Base-by-base conservation (phyloP, 805 yeast species). In the Torulaspora delbrueckii region DNA sequence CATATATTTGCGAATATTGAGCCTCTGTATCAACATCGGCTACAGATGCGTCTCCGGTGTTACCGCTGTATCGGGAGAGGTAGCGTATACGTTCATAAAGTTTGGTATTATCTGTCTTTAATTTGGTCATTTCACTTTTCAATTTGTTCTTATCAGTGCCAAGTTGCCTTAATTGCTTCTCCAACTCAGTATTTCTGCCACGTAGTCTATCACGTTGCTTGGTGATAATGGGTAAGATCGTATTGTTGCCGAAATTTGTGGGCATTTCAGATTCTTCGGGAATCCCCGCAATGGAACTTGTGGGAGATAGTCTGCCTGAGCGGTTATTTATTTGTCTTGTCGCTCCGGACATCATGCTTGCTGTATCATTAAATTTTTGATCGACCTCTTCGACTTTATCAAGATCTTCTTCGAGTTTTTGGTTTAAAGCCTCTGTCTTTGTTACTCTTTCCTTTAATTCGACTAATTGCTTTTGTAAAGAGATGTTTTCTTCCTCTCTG, bases 121-220 rank as follows among this genome's bases (percentile, higher is more conserved):
- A 69, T 3, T 72, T 67, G 43, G 75, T 75, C 31, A 86, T 67
- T 55, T 87, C 88, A 42, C 83, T 66, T 48, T 81, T 80, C 53
- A 87, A 69, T 46, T 83, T 86, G 31, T 70, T 73, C 23, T 83
- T 72, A 32, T 73, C 71, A 16, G 68, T 62, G 42, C 72, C 72
- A 51, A 77, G 79, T 53, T 77, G 78, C 62, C 85, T 81, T 31
- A 82, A 58, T 56, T 88, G 95, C 45, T 84, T 84, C 63, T 91
- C 98, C 44, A 93, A 73, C 60, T 87, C 96, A 46, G 77, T 78
- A 58, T 84, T 87, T 44, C 88, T 76, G n/a, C 78, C 76, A 57
- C 95, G 81, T 72, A 90, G 89, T 51, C 99, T 73, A 65, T 91
- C 99, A 63, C 99, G 80, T 69, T 91, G 99, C 60, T 91, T 90